phyloP scores from a whole-genome alignment of 129 eudicot genomes.

The Centella asiatica region DNA sequence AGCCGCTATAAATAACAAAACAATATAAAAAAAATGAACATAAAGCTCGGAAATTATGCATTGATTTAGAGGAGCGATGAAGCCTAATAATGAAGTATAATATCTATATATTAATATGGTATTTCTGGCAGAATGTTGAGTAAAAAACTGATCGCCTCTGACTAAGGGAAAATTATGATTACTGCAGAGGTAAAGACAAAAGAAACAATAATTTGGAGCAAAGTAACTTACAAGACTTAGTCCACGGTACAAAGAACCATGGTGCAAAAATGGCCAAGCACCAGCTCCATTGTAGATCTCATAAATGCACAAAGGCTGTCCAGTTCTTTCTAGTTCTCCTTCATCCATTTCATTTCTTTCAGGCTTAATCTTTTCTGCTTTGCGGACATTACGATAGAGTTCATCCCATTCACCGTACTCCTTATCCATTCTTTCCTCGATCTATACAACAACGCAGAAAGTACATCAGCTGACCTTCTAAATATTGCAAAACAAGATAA shows the following conservation, averaged over 20 bases:
- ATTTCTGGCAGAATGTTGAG: neutral
- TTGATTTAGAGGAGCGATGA: neutral
- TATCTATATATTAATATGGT: neutral
- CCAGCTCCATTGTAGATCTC: slow-evolving; percentile 90
- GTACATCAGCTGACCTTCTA: slow-evolving; percentile 8
- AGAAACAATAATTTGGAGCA: neutral
- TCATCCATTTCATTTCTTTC: slow-evolving; percentile 95
- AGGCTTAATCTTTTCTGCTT: slow-evolving; percentile 65
- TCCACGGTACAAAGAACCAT: slow-evolving; percentile 97
- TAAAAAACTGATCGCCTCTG: neutral
- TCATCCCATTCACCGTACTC: slow-evolving; percentile 87
- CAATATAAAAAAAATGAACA: neutral
- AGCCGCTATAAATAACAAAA: neutral
- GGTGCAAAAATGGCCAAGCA: slow-evolving; percentile 95
- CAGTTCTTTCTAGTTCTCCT: slow-evolving; percentile 94
- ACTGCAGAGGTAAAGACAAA: neutral
- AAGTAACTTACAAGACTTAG: slow-evolving; percentile 72
- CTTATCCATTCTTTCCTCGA: slow-evolving; percentile 88
- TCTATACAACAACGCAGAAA: slow-evolving; percentile 31
- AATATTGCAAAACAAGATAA: neutral
- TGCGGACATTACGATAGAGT: slow-evolving; percentile 72
- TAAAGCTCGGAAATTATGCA: neutral
- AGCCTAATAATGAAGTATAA: neutral
- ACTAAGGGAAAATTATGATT: neutral
- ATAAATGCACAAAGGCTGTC: slow-evolving; percentile 85